phyloP scores from a whole-genome alignment of 2,329 filamentous ascomycete species.

The Fusarium sp. region DNA sequence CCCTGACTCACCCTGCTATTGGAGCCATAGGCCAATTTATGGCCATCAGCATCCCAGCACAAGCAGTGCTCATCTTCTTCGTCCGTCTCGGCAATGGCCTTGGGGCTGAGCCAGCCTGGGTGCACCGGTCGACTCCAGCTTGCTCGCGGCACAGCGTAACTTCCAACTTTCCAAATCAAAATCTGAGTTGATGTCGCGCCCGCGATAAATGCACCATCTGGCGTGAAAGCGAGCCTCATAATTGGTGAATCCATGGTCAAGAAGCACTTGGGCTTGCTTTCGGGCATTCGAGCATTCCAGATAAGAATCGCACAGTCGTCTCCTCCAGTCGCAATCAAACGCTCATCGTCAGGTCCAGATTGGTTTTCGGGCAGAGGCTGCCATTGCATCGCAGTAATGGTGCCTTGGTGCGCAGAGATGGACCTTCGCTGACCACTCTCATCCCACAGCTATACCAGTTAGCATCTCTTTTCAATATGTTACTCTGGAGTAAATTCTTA shows the following conservation, averaged over 20 bases:
- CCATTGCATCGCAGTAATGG: conserved; percentile 68
- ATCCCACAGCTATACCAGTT: conserved; percentile 61
- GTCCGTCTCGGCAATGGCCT: conserved; percentile 60
- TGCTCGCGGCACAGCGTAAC: conserved; percentile 66
- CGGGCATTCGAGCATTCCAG: conserved; percentile 67
- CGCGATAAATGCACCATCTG: conserved; percentile 70
- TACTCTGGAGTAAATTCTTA: conserved; percentile 51
- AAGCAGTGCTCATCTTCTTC: conserved; percentile 71
- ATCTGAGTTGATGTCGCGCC: conserved; percentile 68
- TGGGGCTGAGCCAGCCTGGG: conserved; percentile 68
- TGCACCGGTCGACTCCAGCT: conserved; percentile 67
- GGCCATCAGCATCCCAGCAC: conserved; percentile 69
- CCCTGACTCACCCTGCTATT: conserved; percentile 67
- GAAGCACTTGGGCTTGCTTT: conserved; percentile 66
- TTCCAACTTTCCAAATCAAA: conserved; percentile 72
- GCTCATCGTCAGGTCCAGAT: conserved; percentile 56
- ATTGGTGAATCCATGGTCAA: conserved; percentile 70
- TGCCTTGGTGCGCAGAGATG: conserved; percentile 67
- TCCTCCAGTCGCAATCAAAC: conserved; percentile 68
- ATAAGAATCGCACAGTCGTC: conserved; percentile 71
- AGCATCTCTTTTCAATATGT: conserved; percentile 16
- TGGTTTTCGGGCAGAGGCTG: conserved; percentile 61
- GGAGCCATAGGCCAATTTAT: conserved; percentile 70
- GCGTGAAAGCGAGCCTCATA: conserved; percentile 69
- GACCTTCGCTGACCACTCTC: conserved; percentile 62